phyloP scores from a whole-genome alignment of 2,329 filamentous ascomycete genomes.

The Tolypocladium tundrense region DNA sequence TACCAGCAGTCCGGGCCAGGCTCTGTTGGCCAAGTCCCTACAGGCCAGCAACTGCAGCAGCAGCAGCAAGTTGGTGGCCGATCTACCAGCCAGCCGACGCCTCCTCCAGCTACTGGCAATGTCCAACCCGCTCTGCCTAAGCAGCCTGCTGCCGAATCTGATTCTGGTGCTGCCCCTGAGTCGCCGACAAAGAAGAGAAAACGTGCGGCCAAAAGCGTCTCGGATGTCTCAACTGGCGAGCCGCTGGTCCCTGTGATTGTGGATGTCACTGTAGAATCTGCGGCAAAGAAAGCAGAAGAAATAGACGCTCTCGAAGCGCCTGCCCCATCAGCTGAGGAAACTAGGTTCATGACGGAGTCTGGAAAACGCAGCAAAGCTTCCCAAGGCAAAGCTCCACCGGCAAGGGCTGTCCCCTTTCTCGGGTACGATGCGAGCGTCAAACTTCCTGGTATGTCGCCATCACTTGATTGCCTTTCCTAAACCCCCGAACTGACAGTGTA shows the following conservation, averaged over 20 bases:
- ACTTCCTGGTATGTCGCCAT: conserved; percentile 19
- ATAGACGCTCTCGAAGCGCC: conserved; percentile 20
- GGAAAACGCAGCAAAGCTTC: conserved; percentile 25
- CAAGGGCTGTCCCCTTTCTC: conserved; percentile 28
- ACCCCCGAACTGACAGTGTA: not conserved
- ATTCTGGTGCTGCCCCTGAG: conserved; percentile 10
- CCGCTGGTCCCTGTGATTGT: conserved; percentile 8
- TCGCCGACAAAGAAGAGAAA: conserved; percentile 28
- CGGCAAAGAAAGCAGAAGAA: conserved; percentile 23
- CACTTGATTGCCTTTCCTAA: not conserved
- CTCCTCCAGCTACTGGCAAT: conserved; percentile 1
- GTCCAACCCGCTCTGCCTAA: not conserved
- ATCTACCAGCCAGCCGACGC: conserved; percentile 7
- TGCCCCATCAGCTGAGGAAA: conserved; percentile 21
- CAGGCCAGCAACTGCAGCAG: conserved; percentile 6
- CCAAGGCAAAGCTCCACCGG: conserved; percentile 26
- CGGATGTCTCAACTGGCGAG: conserved; percentile 17
- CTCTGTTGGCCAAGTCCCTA: not conserved
- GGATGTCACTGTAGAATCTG: conserved; percentile 19
- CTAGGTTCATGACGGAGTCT: conserved; percentile 25
- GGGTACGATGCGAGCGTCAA: conserved; percentile 28
- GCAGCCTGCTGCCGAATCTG: not conserved
- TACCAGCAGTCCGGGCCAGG: conserved; percentile 9
- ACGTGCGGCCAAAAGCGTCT: conserved; percentile 16
- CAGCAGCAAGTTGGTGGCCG: conserved; percentile 13